phyloP scores from a whole-genome alignment of 805 yeast species.

The Barnettozyma wickerhamii region DNA sequence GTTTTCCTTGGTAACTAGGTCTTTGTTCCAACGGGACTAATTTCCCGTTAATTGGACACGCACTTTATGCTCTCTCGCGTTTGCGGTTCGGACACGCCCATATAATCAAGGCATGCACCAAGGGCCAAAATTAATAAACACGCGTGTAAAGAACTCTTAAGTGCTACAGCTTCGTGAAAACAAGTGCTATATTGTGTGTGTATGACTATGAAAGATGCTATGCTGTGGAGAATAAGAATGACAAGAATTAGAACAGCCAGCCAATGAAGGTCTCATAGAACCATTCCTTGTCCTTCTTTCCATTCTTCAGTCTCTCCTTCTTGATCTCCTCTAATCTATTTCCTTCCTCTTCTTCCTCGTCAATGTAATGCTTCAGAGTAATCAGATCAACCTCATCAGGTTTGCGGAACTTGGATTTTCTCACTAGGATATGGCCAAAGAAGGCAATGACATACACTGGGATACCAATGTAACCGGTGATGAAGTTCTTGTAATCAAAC shows the following conservation, averaged over 20 bases:
- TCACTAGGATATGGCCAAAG: slow-evolving; percentile 55
- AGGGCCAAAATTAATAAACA: neutral
- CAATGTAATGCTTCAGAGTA: slow-evolving; percentile 43
- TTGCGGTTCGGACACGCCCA: too few relatives aligned
- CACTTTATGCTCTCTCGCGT: too few relatives aligned
- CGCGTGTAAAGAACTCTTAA: too few relatives aligned
- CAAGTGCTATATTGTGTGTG: too few relatives aligned
- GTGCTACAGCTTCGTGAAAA: too few relatives aligned
- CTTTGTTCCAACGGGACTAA: too few relatives aligned
- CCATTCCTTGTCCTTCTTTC: slow-evolving; percentile 37
- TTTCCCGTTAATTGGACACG: too few relatives aligned
- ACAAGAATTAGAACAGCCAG: slow-evolving; percentile 14
- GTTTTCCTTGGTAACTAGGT: too few relatives aligned
- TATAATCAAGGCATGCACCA: too few relatives aligned
- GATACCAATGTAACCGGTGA: slow-evolving; percentile 74
- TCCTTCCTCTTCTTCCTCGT: slow-evolving; percentile 26
- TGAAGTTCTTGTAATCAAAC: slow-evolving; percentile 61
- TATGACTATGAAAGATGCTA: neutral
- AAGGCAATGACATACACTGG: slow-evolving; percentile 56
- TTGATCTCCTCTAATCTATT: slow-evolving; percentile 24
- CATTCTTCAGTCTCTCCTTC: slow-evolving; percentile 21
- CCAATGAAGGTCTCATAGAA: slow-evolving; percentile 43
- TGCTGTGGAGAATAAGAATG: neutral
- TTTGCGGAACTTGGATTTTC: slow-evolving; percentile 43
- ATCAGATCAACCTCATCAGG: slow-evolving; percentile 59